phyloP scores from a whole-genome alignment of 2,329 filamentous ascomycete genomes.

The Apiospora hydei region DNA sequence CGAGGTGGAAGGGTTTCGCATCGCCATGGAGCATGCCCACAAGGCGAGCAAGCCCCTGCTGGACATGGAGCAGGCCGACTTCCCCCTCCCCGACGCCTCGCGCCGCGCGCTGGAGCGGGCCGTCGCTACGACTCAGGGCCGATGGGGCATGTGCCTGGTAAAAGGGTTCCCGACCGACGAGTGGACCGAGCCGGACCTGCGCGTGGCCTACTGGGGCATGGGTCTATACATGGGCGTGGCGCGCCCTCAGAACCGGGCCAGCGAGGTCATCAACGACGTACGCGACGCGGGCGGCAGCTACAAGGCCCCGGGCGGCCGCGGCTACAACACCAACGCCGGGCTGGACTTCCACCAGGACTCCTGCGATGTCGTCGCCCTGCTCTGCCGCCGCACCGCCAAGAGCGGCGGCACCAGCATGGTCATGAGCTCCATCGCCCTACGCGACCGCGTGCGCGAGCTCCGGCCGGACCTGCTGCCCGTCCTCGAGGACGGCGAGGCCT shows the following conservation, averaged over 20 bases:
- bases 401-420: conserved; percentile 28
- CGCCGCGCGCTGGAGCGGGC: conserved; percentile 25
- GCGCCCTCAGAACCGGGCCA: conserved; percentile 28
- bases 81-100: conserved; percentile 26
- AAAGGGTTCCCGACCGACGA: conserved; percentile 30
- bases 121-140: conserved; percentile 27
- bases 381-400: conserved; percentile 29
- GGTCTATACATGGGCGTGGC: conserved; percentile 29
- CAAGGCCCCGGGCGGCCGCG: conserved; percentile 28
- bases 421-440: conserved; percentile 28
- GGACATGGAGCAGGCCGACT: conserved; percentile 30
- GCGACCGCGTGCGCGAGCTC: conserved; percentile 26
- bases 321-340: conserved; percentile 30
- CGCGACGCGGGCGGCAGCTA: conserved; percentile 29
- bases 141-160: conserved; percentile 30
- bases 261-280: conserved; percentile 31
- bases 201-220: conserved; percentile 31
- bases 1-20: conserved; percentile 25
- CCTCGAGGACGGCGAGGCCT: conserved; percentile 24
- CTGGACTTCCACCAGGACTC: conserved; percentile 31
- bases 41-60: conserved; percentile 25
- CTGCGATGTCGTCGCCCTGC: conserved; percentile 28
- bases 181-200: conserved; percentile 29
- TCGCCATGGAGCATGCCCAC: conserved; percentile 25
- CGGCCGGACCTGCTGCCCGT: conserved; percentile 29